Evolutionary conservation across 768 basidiomycete genomes (phyloP), one percentile per base, ranked within the genome.

Genomic region (Dioszegia hungarica): DNA sequence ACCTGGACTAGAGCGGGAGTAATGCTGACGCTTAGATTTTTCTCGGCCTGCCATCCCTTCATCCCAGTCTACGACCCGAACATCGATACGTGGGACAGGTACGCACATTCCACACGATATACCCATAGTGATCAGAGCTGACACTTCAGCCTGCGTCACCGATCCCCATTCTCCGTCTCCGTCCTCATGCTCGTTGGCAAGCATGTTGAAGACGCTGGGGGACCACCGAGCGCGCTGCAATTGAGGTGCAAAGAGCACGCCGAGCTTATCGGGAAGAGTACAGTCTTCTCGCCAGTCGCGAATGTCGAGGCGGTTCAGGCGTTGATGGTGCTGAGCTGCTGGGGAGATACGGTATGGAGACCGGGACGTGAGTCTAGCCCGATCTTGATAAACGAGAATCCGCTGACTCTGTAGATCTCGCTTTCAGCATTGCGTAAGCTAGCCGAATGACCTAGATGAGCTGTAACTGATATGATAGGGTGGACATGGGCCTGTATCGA

Each of bases 311-410:
- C 63, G 12, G 58, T 72, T 5, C 70, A 72, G 41, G 69, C 62
- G 10, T 56, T 67, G 59, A 60, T 28, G 38, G 54, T 41, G 6
- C 38, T 56, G 34, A 47, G 44, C 66, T 40, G 43, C 64, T 72
- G 70, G 70, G 70, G 67, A 24, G 70, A 72, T 28, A 68, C 67
- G 4, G 55, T 56, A n/a, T 72, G 67, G 67, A 41, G 70, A 52
- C 67, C 70, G 20, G 70, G 62, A 34, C 67, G 67, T 48, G 31
- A 48, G 47, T 66, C 28, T 36, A 3, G 11, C 31, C 20, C 15
- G 1, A 3, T 3, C 1, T 36, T 48, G 22, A 29, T 8, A 12
- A 27, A 37, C 39, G n/a, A 12, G 14, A 20, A 36, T 8, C 17
- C 38, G 57, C 47, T 48, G 47, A 48, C 22, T 2, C 2, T 34